A percentile compares a stretch with the other conserved stretches of the same genome.
Conservation (phyloP, 1,139 yeast genomes). For the Diutina mesorugosa region DNA sequence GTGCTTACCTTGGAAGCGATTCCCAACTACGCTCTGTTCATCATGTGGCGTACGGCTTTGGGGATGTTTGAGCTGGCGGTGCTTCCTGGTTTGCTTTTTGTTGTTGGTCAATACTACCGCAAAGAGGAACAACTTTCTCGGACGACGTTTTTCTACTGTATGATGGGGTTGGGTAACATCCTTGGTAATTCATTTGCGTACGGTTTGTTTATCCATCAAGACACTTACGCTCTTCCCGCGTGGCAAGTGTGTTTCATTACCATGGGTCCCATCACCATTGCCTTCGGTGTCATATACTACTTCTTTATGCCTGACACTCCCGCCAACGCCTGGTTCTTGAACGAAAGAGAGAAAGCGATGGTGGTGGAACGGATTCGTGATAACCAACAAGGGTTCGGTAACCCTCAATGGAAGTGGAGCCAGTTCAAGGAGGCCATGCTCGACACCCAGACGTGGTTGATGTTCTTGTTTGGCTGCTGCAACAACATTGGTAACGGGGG, state of each 20-base stretch:
- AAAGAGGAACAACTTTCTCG: conserved; percentile 9
- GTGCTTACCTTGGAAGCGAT: conserved; percentile 9
- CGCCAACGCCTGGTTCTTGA: conserved; percentile 28
- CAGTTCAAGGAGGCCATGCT: conserved; percentile 44
- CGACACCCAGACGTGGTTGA: conserved; percentile 25
- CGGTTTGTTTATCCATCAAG: conserved; percentile 23
- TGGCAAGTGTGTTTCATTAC: conserved; percentile 38
- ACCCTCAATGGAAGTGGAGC: conserved; percentile 9
- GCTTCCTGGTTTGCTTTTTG: conserved; percentile 14
- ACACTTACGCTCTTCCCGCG: conserved; percentile 18
- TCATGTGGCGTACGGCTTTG: conserved; percentile 19
- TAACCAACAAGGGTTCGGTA: conserved; percentile 8
- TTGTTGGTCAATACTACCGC: conserved; percentile 15
- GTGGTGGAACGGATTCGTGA: conserved; percentile 7
- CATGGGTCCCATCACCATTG: conserved; percentile 33
- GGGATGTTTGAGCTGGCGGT: conserved; percentile 17
- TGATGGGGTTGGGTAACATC: conserved; percentile 38
- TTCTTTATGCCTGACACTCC: conserved; percentile 42
- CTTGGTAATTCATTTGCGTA: conserved; percentile 39
- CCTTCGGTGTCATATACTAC: conserved; percentile 27
- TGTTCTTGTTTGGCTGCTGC: conserved; percentile 21
- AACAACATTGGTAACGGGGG: conserved; percentile 43
- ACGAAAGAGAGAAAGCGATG: conserved; percentile 5
- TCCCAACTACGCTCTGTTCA: conserved; percentile 15
- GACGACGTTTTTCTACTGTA: conserved; percentile 21